These are phyloP conservation scores for Nicotiana tomentosiformis DNA, from an alignment of 257 asterid genomes.

Conservation along the genomic window DNA sequence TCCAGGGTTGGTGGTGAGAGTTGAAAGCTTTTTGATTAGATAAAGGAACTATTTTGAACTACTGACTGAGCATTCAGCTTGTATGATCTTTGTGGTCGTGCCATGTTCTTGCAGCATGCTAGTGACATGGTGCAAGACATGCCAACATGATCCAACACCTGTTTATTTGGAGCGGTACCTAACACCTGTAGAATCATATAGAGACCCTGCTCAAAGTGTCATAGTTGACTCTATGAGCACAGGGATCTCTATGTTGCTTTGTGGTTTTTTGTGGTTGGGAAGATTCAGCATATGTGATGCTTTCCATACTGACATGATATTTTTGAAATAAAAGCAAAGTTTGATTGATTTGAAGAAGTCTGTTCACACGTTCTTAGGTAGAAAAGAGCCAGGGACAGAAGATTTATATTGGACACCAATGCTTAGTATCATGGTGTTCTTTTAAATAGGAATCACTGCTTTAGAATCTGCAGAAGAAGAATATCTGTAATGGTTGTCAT, in stretches of 20 bases:
- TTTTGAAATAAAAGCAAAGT: background rate
- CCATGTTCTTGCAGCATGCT: slow-evolving; percentile 6
- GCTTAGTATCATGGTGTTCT: background rate
- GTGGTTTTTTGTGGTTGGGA: background rate
- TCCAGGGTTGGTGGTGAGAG: background rate
- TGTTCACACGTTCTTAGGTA: background rate
- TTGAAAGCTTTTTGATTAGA: background rate
- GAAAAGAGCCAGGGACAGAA: background rate
- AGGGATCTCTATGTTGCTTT: background rate
- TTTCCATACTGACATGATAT: background rate
- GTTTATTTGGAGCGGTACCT: background rate
- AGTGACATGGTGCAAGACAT: background rate
- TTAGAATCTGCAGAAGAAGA: background rate
- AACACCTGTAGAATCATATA: background rate
- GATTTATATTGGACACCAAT: background rate
- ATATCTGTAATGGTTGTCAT: background rate
- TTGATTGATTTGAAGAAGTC: background rate
- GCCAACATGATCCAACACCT: background rate
- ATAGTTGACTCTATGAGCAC: background rate
- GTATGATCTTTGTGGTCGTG: background rate
- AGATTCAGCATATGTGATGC: background rate
- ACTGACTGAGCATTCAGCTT: background rate
- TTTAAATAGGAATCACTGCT: background rate
- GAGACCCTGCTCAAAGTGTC: background rate
- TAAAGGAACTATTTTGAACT: background rate